Evolutionary conservation across 208 protist species (phyloP).

Genomic region (Herpetomonas samuelpessoai): DNA sequence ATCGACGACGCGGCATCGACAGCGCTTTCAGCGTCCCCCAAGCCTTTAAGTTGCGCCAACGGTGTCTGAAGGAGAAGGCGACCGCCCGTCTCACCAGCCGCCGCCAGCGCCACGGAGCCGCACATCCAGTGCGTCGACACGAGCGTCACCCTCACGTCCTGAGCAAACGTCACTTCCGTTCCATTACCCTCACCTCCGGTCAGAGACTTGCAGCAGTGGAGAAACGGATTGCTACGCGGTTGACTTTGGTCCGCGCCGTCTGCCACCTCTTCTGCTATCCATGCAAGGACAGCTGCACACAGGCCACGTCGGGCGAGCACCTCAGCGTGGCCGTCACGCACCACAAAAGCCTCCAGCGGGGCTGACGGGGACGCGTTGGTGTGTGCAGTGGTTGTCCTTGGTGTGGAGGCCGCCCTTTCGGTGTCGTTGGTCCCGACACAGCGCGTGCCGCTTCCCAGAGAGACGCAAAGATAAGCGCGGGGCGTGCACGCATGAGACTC

Average conservation of each 20-base stretch:
- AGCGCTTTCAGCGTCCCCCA: background rate
- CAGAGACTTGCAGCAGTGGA: too few relatives aligned
- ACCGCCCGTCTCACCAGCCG: constrained; percentile 33
- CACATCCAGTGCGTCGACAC: constrained; percentile 76
- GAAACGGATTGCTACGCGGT: background rate
- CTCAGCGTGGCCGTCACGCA: constrained; percentile 86
- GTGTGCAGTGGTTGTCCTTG: too few relatives aligned
- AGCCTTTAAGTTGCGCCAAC: constrained; percentile 13
- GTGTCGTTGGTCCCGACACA: constrained; percentile 40
- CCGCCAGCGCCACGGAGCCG: constrained; percentile 51
- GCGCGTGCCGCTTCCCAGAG: constrained; percentile 72
- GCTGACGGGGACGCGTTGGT: too few relatives aligned
- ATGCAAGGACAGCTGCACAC: constrained; percentile 62
- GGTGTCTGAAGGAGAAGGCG: constrained; percentile 52
- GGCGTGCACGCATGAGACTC: too few relatives aligned
- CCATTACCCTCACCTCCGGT: too few relatives aligned
- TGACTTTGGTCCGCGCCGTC: constrained; percentile 1
- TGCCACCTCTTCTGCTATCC: constrained; percentile 11
- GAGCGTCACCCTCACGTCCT: constrained; percentile 44
- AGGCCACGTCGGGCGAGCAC: constrained; percentile 80
- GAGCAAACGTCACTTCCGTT: too few relatives aligned
- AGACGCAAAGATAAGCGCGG: constrained; percentile 79
- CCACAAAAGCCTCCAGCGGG: too few relatives aligned
- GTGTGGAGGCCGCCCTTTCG: background rate
- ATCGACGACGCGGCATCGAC: background rate